Percentiles rank a stretch among this genome's conserved stretches.
These are phyloP conservation scores for Colletotrichum sp. DNA, from an alignment of 2,329 filamentous ascomycete species.

Conservation along the genomic window DNA sequence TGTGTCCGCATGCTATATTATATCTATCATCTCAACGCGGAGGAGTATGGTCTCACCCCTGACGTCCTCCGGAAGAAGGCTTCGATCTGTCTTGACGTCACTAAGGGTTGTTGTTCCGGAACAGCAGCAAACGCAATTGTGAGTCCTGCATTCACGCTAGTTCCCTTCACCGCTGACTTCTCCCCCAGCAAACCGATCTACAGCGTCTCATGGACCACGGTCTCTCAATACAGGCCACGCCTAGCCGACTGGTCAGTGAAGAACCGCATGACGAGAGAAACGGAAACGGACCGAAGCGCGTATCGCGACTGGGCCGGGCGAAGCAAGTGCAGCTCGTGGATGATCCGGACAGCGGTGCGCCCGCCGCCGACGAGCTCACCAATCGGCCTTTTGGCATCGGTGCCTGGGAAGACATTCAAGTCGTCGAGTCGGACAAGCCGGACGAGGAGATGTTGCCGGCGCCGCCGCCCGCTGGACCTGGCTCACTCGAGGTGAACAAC, in stretches of 20 bases:
- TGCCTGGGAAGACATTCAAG: conserved; percentile 18
- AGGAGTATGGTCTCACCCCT: conserved; percentile 47
- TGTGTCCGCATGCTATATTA: conserved; percentile 59
- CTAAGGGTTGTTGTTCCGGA: conserved; percentile 55
- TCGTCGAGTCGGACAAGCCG: conserved; percentile 14
- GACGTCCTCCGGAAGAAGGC: conserved; percentile 56
- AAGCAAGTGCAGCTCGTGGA: conserved; percentile 18
- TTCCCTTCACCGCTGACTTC: conserved; percentile 12
- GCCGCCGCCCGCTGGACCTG: conserved; percentile 31
- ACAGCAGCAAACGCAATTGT: conserved; percentile 52
- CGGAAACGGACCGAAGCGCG: not conserved
- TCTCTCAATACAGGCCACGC: conserved; percentile 36
- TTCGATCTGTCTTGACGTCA: conserved; percentile 54
- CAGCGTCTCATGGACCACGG: conserved; percentile 56
- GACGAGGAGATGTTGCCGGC: not conserved
- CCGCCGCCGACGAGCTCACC: conserved; percentile 14
- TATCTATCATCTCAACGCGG: conserved; percentile 49
- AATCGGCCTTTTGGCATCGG: conserved; percentile 19
- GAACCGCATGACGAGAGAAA: conserved; percentile 19
- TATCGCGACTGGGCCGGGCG: conserved; percentile 7
- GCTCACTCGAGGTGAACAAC: conserved; percentile 51
- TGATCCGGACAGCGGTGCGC: conserved; percentile 10
- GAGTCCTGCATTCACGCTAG: not conserved
- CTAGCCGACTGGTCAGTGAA: conserved; percentile 34
- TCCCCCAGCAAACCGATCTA: conserved; percentile 44